Conservation (phyloP, 768 basidiomycete species). For the Leccinellum luteum region DNA sequence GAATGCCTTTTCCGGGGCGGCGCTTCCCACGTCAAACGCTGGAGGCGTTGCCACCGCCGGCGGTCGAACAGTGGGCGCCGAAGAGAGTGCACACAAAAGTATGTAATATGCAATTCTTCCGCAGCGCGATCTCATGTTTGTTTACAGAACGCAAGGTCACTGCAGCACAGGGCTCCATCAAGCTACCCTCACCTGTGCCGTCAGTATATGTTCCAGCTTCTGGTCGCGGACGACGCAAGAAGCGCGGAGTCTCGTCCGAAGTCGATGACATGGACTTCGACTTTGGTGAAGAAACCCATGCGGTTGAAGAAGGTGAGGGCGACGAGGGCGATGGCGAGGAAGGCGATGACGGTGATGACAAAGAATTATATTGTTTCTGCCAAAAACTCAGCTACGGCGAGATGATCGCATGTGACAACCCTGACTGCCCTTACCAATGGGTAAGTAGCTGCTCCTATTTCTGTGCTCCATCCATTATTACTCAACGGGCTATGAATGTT, state of each 20-base stretch:
- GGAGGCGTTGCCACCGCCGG: slow-evolving; percentile 4
- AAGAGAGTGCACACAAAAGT: slow-evolving; percentile 33
- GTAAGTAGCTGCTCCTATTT: slow-evolving; percentile 36
- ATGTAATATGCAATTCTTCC: background rate
- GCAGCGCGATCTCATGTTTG: background rate
- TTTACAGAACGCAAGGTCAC: slow-evolving; percentile 30
- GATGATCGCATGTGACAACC: slow-evolving; percentile 66
- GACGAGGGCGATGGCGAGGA: slow-evolving; percentile 42
- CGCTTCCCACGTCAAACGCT: slow-evolving; percentile 18
- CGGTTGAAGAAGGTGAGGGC: slow-evolving; percentile 30
- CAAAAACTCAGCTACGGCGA: slow-evolving; percentile 62
- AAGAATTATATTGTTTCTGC: slow-evolving; percentile 61
- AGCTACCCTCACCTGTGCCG: slow-evolving; percentile 35
- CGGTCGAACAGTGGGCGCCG: slow-evolving; percentile 17
- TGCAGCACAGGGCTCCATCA: slow-evolving; percentile 30
- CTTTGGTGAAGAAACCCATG: slow-evolving; percentile 30
- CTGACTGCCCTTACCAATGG: slow-evolving; percentile 58
- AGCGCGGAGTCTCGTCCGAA: slow-evolving; percentile 35
- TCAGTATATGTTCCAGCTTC: slow-evolving; percentile 28
- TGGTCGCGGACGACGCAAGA: slow-evolving; percentile 34
- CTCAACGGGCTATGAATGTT: slow-evolving; percentile 5
- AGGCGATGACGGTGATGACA: slow-evolving; percentile 54
- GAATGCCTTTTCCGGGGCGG: slow-evolving; percentile 32
- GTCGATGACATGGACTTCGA: slow-evolving; percentile 35
- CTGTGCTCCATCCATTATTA: slow-evolving; percentile 1